phyloP scores from a whole-genome alignment of 768 basidiomycete genomes.

The Mycena pura region DNA sequence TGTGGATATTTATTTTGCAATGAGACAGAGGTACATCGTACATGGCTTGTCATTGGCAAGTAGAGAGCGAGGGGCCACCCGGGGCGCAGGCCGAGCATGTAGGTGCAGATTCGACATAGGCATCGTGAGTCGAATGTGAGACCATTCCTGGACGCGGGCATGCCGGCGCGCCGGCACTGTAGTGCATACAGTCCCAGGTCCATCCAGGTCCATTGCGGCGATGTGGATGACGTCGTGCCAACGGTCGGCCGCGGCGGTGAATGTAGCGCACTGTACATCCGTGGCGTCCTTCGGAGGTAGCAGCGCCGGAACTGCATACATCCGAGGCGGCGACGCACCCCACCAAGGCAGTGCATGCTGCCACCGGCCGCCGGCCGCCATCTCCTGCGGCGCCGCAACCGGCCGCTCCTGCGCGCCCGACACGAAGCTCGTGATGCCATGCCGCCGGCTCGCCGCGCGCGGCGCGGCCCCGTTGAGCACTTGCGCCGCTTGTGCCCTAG shows the following conservation, averaged over 20 bases:
- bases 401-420: constrained; percentile 11
- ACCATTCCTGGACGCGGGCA: too few relatives aligned
- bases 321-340: background rate
- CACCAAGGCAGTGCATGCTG: constrained; percentile 7
- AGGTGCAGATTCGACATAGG: too few relatives aligned
- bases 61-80: too few relatives aligned
- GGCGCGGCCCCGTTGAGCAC: background rate
- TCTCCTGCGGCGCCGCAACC: background rate
- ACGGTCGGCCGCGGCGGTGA: background rate
- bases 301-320: background rate
- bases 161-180: too few relatives aligned
- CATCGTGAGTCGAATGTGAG: too few relatives aligned
- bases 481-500: constrained; percentile 10
- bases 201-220: too few relatives aligned
- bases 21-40: too few relatives aligned
- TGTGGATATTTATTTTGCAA: too few relatives aligned
- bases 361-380: background rate
- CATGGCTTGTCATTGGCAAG: too few relatives aligned
- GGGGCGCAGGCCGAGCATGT: too few relatives aligned
- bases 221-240: constrained; percentile 2
- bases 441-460: background rate
- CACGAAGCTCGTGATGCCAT: constrained; percentile 21
- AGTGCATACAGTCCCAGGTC: too few relatives aligned
- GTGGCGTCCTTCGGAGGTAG: background rate
- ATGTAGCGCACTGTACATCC: background rate